Conservation (phyloP, 1,139 yeast species). For the Pichia sp. region DNA sequence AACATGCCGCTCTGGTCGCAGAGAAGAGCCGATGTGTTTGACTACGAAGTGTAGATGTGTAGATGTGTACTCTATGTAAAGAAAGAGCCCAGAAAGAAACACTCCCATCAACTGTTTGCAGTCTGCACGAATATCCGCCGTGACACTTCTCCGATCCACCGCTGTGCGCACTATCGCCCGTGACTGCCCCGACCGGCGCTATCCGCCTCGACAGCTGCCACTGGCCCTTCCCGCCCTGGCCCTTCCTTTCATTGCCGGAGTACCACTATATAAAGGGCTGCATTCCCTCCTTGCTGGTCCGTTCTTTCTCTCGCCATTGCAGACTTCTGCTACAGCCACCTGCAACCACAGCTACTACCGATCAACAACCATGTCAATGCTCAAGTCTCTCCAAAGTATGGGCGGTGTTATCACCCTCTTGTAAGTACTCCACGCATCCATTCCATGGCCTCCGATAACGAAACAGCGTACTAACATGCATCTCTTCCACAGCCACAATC, state of each 20-base stretch:
- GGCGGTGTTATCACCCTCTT: conserved; percentile 34
- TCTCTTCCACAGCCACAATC: conserved; percentile 3
- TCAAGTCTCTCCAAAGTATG: conserved; percentile 30
- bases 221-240: too few species aligned
- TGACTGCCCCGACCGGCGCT: too few species aligned
- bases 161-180: too few species aligned
- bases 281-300: neutral
- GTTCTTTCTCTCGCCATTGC: neutral
- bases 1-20: conserved; percentile 79
- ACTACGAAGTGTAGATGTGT: conserved; percentile 27
- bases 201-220: too few species aligned
- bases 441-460: neutral
- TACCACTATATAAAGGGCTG: too few species aligned
- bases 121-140: too few species aligned
- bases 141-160: too few species aligned
- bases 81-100: too few species aligned
- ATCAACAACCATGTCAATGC: conserved; percentile 31
- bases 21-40: conserved; percentile 53
- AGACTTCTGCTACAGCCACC: too few species aligned
- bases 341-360: neutral
- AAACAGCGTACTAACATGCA: neutral
- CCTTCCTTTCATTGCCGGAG: too few species aligned
- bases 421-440: conserved; percentile 22
- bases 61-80: too few species aligned
- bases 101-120: too few species aligned